A percentile compares a stretch with the other conserved stretches of the same genome.
These are phyloP conservation scores for Daldinia sp. DNA, from an alignment of 2,329 filamentous ascomycete species.

Conservation along the genomic window DNA sequence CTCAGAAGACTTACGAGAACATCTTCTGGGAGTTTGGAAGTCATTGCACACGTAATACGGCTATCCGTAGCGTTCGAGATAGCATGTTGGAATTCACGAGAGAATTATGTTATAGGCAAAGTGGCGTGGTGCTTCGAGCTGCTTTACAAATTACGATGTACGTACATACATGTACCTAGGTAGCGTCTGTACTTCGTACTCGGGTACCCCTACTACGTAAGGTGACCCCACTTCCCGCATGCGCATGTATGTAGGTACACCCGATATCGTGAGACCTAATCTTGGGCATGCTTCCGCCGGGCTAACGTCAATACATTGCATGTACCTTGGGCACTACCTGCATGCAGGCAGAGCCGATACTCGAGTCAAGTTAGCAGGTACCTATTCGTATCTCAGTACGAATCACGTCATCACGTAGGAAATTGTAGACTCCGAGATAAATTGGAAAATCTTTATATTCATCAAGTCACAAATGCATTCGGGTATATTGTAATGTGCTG, in stretches of 20 bases:
- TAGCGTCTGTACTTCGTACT: neutral
- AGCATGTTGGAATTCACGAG: slow-evolving; percentile 26
- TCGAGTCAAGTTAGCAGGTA: too few relatives aligned
- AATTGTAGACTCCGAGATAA: neutral
- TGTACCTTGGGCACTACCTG: too few relatives aligned
- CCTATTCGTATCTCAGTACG: neutral
- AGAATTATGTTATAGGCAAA: neutral
- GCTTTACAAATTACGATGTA: neutral
- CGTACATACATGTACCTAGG: too few relatives aligned
- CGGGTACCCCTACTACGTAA: neutral
- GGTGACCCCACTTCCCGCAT: neutral
- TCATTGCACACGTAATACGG: slow-evolving; percentile 40
- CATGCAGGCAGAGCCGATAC: too few relatives aligned
- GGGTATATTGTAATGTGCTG: slow-evolving; percentile 48
- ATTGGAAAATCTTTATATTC: neutral
- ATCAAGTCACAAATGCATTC: slow-evolving; percentile 45
- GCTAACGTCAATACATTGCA: too few relatives aligned
- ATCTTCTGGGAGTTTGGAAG: slow-evolving; percentile 41
- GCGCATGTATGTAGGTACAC: neutral
- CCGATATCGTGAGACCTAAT: neutral
- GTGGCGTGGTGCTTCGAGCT: slow-evolving; percentile 14
- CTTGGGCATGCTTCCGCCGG: neutral
- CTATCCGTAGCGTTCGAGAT: slow-evolving; percentile 13
- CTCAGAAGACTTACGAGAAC: slow-evolving; percentile 41
- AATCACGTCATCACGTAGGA: neutral